Evolutionary conservation across 495 filamentous ascomycete species (phyloP), one percentile per base, ranked within the genome.

Genomic region (Aspergillus diversus): DNA sequence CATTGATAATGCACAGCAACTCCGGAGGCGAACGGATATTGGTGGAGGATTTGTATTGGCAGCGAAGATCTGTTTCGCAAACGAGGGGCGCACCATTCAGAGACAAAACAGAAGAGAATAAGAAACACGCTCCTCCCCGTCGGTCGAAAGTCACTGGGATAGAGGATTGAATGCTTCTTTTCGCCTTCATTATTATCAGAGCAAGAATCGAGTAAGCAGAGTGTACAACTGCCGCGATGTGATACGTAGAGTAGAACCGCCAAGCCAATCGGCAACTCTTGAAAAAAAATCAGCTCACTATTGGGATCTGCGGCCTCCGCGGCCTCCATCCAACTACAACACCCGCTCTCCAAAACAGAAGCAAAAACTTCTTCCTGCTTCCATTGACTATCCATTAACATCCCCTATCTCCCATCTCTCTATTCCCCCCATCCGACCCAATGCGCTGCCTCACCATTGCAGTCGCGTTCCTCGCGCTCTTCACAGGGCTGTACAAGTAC

Each of bases 401-500:
- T 64, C 34, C 17, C 34, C 37, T 31, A 17, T 35, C 8, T 12
- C 17, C 43, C 33, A 34, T 21, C 54, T 27, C 48, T 48, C 13
- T 57, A 33, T 55, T 33, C 42, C 65, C 53, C 66, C 70, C 35
- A 21, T 53, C n/a, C 57, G 7, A n/a, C 59, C 13, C 48, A 51
- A 70, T 77, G 64, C 73, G 72, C 53, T 68, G 55, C 46, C 75
- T 90, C 68, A 86, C 80, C 67, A 67, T 86, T 70, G 66, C 90
- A 61, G 83, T 85, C 68, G 71, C 90, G 67, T 66, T 90, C 55
- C 64, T 90, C 55, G 88, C 83, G 55, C 63, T 87, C 5, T 74
- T 91, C 55, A 73, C 86, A 2, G 81, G 86, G 46, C 61, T 90
- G 43, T 82, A 84, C 73, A 86, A 82, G 79, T 80, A 82, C 66